These are phyloP conservation scores for Saccharomyces hybrid DNA, from an alignment of 1,139 yeast genomes.

Conservation along the genomic window DNA sequence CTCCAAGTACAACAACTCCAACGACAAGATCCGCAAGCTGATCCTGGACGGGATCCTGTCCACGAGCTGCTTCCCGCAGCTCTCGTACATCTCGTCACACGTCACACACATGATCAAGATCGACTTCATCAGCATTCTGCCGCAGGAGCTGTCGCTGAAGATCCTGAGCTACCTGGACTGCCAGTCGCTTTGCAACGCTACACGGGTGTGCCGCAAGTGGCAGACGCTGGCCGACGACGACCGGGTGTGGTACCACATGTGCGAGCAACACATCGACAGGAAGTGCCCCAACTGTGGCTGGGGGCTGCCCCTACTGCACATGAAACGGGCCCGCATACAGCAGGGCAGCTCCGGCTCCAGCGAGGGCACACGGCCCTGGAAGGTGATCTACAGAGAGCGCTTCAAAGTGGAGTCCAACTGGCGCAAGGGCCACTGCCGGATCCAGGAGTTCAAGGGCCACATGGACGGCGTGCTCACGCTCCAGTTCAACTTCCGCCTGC, in stretches of 20 bases:
- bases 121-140: slow-evolving; percentile 79
- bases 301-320: slow-evolving; percentile 90
- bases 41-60: slow-evolving; percentile 77
- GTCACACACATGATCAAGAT: slow-evolving; percentile 73
- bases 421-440: slow-evolving; percentile 70
- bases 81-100: slow-evolving; percentile 74
- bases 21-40: slow-evolving; percentile 41
- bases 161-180: slow-evolving; percentile 86
- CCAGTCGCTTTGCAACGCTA: slow-evolving; percentile 82
- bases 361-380: slow-evolving; percentile 51
- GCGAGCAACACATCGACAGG: slow-evolving; percentile 94
- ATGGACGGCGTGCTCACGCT: slow-evolving; percentile 79
- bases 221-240: slow-evolving; percentile 87
- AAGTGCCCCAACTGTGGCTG: slow-evolving; percentile 98
- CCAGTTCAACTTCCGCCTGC: slow-evolving; percentile 67
- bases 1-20: slow-evolving; percentile 42
- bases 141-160: slow-evolving; percentile 76
- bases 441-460: slow-evolving; percentile 72
- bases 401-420: slow-evolving; percentile 87
- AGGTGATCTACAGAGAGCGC: slow-evolving; percentile 85
- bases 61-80: slow-evolving; percentile 92
- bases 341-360: slow-evolving; percentile 2
- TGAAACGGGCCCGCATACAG: slow-evolving; percentile 53
- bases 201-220: slow-evolving; percentile 86
- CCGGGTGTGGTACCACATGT: slow-evolving; percentile 95